phyloP scores from a whole-genome alignment of 2,329 filamentous ascomycete genomes.

The Ophiostoma quercus region DNA sequence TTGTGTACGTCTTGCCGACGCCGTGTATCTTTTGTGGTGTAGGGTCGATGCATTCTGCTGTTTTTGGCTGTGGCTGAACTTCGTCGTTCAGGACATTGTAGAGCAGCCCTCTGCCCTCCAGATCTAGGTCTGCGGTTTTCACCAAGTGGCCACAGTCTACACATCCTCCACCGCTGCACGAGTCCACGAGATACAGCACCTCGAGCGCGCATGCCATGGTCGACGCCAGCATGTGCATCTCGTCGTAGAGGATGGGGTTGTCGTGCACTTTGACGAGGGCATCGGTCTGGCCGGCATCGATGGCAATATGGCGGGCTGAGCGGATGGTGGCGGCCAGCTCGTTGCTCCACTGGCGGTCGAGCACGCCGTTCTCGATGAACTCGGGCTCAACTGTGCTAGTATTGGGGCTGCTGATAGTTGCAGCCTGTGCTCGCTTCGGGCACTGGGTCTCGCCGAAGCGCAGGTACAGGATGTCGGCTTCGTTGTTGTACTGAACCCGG shows the following conservation, averaged over 20 bases:
- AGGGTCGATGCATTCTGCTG: not conserved
- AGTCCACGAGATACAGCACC: constrained; percentile 34
- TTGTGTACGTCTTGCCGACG: constrained; percentile 33
- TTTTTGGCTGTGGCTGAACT: not conserved
- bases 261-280: constrained; percentile 8
- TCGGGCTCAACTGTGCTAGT: not conserved
- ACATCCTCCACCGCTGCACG: constrained; percentile 25
- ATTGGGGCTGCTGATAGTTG: not conserved
- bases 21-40: constrained; percentile 19
- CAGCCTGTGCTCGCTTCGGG: constrained; percentile 1
- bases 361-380: constrained; percentile 18
- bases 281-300: constrained; percentile 32
- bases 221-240: constrained; percentile 33
- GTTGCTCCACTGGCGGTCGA: constrained; percentile 33
- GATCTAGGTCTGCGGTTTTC: not conserved
- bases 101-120: not conserved
- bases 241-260: constrained; percentile 29
- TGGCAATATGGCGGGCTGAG: constrained; percentile 30
- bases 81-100: not conserved
- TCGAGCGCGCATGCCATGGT: constrained; percentile 29
- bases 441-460: constrained; percentile 26
- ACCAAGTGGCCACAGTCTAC: constrained; percentile 9
- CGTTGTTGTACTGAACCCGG: constrained; percentile 29
- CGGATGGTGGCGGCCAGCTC: constrained; percentile 31
- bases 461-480: constrained; percentile 31